phyloP scores from a whole-genome alignment of 495 filamentous ascomycete species.

The Penicillium odoratum region DNA sequence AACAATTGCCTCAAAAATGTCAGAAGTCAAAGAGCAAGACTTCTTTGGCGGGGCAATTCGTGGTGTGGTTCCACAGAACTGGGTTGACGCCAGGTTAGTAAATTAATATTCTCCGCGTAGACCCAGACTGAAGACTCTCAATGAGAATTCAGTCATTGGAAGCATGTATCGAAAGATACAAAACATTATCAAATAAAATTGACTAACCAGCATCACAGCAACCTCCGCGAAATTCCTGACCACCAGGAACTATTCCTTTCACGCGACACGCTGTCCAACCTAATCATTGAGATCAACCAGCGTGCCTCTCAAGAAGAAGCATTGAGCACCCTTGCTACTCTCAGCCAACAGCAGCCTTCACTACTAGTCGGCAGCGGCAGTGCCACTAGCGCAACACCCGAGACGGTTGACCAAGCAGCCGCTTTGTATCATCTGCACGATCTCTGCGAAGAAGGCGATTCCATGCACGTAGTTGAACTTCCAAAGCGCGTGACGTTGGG shows the following conservation, averaged over 20 bases:
- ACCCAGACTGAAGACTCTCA: background rate
- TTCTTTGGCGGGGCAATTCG: conserved; percentile 84
- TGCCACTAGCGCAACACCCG: conserved; percentile 19
- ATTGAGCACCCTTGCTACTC: conserved; percentile 28
- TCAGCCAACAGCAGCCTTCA: conserved; percentile 23
- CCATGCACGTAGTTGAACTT: conserved; percentile 54
- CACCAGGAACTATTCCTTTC: conserved; percentile 94
- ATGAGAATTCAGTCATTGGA: background rate
- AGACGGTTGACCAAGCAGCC: conserved; percentile 63
- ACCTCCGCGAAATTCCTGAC: conserved; percentile 86
- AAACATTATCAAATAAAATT: conserved; percentile 5
- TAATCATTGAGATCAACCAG: conserved; percentile 88
- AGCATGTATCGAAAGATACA: background rate
- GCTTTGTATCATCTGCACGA: conserved; percentile 75
- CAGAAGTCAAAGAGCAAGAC: conserved; percentile 54
- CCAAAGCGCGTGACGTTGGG: conserved; percentile 31
- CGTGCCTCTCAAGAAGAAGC: conserved; percentile 52
- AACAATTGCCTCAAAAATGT: conserved; percentile 27
- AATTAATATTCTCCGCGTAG: background rate
- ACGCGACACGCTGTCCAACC: conserved; percentile 68
- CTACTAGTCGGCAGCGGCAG: conserved; percentile 26
- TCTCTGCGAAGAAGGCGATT: conserved; percentile 61
- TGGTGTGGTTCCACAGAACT: conserved; percentile 67
- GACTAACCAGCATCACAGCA: conserved; percentile 47
- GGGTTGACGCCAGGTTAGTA: conserved; percentile 77